Evolutionary conservation across 306 rosid species (phyloP).

Genomic region (Albizia julibrissin): DNA sequence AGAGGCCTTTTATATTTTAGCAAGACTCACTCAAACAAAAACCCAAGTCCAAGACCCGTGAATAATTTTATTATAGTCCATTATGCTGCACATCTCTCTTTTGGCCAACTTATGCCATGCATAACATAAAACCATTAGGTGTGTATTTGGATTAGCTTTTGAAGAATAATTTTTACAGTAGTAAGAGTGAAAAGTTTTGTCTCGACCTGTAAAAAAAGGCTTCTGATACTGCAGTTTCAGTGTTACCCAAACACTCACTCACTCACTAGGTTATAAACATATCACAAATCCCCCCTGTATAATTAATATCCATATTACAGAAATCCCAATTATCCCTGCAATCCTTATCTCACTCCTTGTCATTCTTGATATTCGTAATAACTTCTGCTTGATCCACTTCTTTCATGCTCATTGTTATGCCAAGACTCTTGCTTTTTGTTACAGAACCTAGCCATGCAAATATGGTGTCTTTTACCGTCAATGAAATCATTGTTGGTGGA

Average conservation of each 20-base stretch:
- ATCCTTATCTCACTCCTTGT: neutral
- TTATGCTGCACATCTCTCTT: neutral
- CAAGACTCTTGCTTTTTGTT: neutral
- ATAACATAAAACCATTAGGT: neutral
- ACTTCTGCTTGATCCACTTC: neutral
- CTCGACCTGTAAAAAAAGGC: too few species aligned
- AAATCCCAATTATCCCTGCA: neutral
- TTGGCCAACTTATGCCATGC: neutral
- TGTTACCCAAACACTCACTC: too few species aligned
- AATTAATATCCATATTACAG: neutral
- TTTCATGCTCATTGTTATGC: neutral
- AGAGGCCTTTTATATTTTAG: neutral
- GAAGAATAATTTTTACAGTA: too few species aligned
- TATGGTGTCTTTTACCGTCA: slow-evolving; percentile 1
- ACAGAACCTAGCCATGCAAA: neutral
- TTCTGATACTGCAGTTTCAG: too few species aligned
- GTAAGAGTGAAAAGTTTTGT: too few species aligned
- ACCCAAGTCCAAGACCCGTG: neutral
- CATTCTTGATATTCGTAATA: neutral
- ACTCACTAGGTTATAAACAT: too few species aligned
- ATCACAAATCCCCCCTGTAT: neutral
- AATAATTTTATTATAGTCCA: neutral
- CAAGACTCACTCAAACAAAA: neutral
- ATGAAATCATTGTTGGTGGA: slow-evolving; percentile 7
- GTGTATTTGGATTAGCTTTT: too few species aligned